Base-by-base conservation (phyloP, 371 early-diverging fungal species). In the Edhazardia aedis region DNA sequence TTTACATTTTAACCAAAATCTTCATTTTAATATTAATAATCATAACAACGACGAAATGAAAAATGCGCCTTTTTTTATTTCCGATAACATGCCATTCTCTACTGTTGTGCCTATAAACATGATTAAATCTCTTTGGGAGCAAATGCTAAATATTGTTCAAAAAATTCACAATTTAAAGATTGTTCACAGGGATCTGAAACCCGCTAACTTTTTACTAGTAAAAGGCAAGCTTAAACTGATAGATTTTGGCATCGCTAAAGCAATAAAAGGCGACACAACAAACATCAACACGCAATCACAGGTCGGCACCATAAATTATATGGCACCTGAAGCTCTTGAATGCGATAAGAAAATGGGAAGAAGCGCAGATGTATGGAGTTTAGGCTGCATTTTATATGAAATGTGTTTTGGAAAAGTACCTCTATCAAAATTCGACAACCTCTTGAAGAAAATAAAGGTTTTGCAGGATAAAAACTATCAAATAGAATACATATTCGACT, bases 111-210 rank as follows among this genome's bases (percentile, higher is more conserved):
- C 36, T 33, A 40, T 51, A 22, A 48, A 55, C 40, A 36, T 38
- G 11, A 62, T 65, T 9, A 53, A 48, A 42, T 48, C 50, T 47
- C 40, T 71, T 22, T 68, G 66, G 64, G 60, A 65, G 38, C 53
- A 60, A 39, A 69, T 71, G 45, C 56, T 71, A n/a, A 22, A 53
- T 18, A 67, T 66, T 24, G 59, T 72, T 12, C 43, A 53, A 30
- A 50, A 47, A 23, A 58, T 72, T 4, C 70, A 72, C 43, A 51
- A 53, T 18, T 30, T 61, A 30, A 44, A 63, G 24, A 69, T 72
- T n/a, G 56, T 72, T 3, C 72, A 72, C 40, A 45, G 61, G 11
- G 72, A 72, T 56, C 56, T 72, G 9, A 72, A 72, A 50, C 72
- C 72, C n/a, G 68, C 53, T 18, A 72, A 72, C 51, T 69, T 72